Conservation (phyloP, 2,329 filamentous ascomycete species). For the Penicillium crustosum region DNA sequence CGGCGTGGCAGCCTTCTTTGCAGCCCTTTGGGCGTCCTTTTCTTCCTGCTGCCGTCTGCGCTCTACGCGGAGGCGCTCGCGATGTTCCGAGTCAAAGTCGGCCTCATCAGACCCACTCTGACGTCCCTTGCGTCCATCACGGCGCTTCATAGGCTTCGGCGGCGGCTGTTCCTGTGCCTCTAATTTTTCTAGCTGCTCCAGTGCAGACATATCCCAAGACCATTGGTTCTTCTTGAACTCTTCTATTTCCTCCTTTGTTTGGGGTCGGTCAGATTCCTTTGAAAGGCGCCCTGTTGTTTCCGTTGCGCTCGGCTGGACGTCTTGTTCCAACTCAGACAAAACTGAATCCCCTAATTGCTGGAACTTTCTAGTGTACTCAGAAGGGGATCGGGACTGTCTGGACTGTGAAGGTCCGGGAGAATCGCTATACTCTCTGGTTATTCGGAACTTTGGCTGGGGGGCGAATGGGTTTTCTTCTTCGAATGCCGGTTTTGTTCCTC, state of each 20-base stretch:
- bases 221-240: constrained; percentile 22
- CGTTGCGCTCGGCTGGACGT: constrained; percentile 1
- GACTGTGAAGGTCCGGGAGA: neutral
- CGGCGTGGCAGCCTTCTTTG: constrained; percentile 40
- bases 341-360: constrained; percentile 22
- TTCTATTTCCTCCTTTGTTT: constrained; percentile 7
- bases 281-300: neutral
- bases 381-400: neutral
- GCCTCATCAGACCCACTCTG: constrained; percentile 32
- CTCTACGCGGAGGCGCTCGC: constrained; percentile 34
- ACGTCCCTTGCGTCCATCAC: constrained; percentile 25
- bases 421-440: neutral
- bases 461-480: constrained; percentile 2
- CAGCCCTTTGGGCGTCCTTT: constrained; percentile 41
- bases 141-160: constrained; percentile 25
- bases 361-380: constrained; percentile 21
- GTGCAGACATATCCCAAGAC: constrained; percentile 34
- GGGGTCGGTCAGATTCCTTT: neutral
- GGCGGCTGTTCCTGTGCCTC: constrained; percentile 10
- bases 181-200: constrained; percentile 22
- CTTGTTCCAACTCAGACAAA: constrained; percentile 18
- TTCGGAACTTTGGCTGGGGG: neutral
- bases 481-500: neutral
- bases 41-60: constrained; percentile 42
- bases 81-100: constrained; percentile 39